These are phyloP conservation scores for Citrus inodora DNA, from an alignment of 345 rosid species.

Conservation along the genomic window DNA sequence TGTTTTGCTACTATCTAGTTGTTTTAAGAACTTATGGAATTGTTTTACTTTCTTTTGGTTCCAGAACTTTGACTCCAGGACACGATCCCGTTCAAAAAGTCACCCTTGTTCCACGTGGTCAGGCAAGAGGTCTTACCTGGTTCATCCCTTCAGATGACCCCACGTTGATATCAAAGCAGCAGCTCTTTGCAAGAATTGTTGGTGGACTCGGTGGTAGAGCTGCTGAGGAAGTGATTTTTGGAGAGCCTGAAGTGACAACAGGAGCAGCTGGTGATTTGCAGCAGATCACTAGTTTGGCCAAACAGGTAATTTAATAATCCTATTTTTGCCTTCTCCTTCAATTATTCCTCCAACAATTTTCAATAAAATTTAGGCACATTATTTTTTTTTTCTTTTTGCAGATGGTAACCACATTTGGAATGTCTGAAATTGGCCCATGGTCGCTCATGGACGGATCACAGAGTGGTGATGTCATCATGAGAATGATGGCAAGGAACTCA, in stretches of 20 bases:
- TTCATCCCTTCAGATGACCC: slow-evolving; percentile 96
- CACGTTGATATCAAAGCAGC: slow-evolving; percentile 91
- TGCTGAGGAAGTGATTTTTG: slow-evolving; percentile 93
- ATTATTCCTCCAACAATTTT: not conserved
- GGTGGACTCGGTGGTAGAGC: slow-evolving; percentile 99
- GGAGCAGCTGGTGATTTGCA: slow-evolving; percentile 98
- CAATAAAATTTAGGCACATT: slow-evolving; percentile 6
- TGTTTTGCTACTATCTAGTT: not conserved
- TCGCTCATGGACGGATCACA: slow-evolving; percentile 88
- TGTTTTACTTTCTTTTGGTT: slow-evolving; percentile 2
- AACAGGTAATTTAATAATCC: slow-evolving; percentile 47
- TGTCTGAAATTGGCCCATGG: slow-evolving; percentile 99
- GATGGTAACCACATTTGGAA: slow-evolving; percentile 98
- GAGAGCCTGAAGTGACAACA: slow-evolving; percentile 94
- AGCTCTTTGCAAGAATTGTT: slow-evolving; percentile 93
- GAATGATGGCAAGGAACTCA: slow-evolving; percentile 99
- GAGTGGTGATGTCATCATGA: slow-evolving; percentile 83
- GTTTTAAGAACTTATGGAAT: slow-evolving; percentile 1
- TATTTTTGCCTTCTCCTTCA: not conserved
- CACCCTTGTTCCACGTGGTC: slow-evolving; percentile 89
- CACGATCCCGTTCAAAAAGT: slow-evolving; percentile 98
- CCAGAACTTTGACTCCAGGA: slow-evolving; percentile 93
- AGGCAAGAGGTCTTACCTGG: slow-evolving; percentile 98
- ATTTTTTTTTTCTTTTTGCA: slow-evolving; percentile 23
- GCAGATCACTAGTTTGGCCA: slow-evolving; percentile 94